Conservation (phyloP, 345 rosid species). For the Toxicodendron radicans region DNA sequence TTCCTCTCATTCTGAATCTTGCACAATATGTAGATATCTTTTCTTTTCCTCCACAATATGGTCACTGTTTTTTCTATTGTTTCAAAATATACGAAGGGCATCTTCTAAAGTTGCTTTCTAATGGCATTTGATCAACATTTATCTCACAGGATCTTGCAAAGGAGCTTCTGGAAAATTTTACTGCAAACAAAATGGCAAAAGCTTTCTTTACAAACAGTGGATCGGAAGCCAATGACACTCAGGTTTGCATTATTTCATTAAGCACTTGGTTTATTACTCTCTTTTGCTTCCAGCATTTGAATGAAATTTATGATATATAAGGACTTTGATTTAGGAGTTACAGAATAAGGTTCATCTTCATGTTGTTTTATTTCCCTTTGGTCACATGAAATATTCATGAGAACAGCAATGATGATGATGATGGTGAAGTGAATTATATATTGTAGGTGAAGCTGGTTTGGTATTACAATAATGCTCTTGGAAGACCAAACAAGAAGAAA, state of each 20-base stretch:
- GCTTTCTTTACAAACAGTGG: conserved; percentile 93
- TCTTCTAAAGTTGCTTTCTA: conserved; percentile 9
- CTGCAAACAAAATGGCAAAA: conserved; percentile 83
- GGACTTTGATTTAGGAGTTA: not conserved
- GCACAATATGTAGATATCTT: not conserved
- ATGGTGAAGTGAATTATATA: conserved; percentile 15
- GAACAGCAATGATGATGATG: not conserved
- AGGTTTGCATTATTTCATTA: conserved; percentile 43
- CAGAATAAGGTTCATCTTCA: not conserved
- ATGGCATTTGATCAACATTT: conserved; percentile 3
- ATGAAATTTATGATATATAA: not conserved
- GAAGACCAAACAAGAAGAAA: conserved; percentile 81
- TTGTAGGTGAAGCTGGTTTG: conserved; percentile 86
- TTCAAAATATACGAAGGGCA: conserved; percentile 11
- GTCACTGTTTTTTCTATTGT: conserved; percentile 3
- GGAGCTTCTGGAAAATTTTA: conserved; percentile 79
- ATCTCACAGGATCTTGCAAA: conserved; percentile 86
- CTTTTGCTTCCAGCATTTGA: not conserved
- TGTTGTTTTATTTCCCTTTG: not conserved
- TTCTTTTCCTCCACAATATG: not conserved
- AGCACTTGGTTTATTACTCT: not conserved
- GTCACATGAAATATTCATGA: not conserved
- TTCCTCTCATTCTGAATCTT: conserved; percentile 1
- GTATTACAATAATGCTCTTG: conserved; percentile 89
- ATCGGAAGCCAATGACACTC: conserved; percentile 98